Percentiles rank a stretch among this genome's conserved stretches.
Evolutionary conservation across 441 rosid species (phyloP).

Genomic region (Raphanus hybrid): DNA sequence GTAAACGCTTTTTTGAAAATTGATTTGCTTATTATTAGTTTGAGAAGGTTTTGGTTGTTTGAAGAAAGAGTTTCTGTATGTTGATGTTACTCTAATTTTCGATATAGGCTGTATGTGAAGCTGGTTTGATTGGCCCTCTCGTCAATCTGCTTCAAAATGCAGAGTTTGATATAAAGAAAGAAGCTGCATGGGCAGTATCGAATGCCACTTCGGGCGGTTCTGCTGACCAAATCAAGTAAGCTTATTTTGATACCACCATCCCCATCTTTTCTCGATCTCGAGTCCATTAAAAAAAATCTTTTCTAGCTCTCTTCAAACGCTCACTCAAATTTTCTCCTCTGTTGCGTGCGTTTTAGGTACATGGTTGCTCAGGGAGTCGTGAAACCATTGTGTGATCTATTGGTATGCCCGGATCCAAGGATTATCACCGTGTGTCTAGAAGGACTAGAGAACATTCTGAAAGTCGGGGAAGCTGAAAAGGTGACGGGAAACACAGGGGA

Average conservation of each 20-base stretch:
- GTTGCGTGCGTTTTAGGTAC: constrained; percentile 21
- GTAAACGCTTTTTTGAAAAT: constrained; percentile 29
- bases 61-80: neutral
- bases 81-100: constrained; percentile 13
- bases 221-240: constrained; percentile 68
- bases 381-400: constrained; percentile 70
- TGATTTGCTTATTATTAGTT: neutral
- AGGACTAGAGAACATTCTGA: constrained; percentile 72
- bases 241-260: neutral
- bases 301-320: neutral
- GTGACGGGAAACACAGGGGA: constrained; percentile 48
- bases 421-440: constrained; percentile 73
- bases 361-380: constrained; percentile 65
- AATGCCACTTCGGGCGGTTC: constrained; percentile 75
- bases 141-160: constrained; percentile 66
- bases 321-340: neutral
- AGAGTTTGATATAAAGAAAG: constrained; percentile 60
- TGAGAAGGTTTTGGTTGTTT: neutral
- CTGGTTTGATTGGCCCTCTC: constrained; percentile 61
- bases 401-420: constrained; percentile 71
- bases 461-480: constrained; percentile 67
- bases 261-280: neutral
- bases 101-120: constrained; percentile 59
- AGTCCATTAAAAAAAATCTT: neutral
- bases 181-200: constrained; percentile 80